Conservation (phyloP, 352 stramenopile species). For the Pythium aristosporum region DNA sequence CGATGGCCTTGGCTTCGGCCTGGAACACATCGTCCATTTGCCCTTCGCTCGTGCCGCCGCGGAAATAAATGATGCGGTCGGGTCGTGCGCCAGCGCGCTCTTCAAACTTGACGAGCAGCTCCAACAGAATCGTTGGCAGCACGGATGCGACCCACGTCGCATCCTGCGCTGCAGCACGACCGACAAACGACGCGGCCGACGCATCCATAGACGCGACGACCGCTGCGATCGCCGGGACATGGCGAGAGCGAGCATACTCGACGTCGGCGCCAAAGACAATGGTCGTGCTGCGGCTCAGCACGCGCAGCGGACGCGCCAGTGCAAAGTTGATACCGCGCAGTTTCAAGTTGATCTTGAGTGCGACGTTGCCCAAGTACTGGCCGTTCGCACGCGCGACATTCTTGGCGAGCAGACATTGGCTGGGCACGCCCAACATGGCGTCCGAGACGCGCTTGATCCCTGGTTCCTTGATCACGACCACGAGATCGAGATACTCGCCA, state of each 20-base stretch:
- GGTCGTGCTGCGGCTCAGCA: slow-evolving; percentile 45
- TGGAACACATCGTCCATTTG: slow-evolving; percentile 12
- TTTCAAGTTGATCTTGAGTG: slow-evolving; percentile 80
- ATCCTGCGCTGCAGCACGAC: slow-evolving; percentile 55
- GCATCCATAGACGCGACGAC: slow-evolving; percentile 79
- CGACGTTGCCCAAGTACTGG: slow-evolving; percentile 70
- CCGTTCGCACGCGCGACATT: slow-evolving; percentile 42
- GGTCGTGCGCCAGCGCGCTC: slow-evolving; percentile 5
- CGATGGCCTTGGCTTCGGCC: slow-evolving; percentile 10
- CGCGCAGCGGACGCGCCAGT: slow-evolving; percentile 40
- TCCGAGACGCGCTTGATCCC: slow-evolving; percentile 76
- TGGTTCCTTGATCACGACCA: slow-evolving; percentile 62
- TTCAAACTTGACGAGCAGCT: slow-evolving; percentile 16
- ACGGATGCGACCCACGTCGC: background rate
- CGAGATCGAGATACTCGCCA: slow-evolving; percentile 29
- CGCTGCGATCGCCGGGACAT: slow-evolving; percentile 70
- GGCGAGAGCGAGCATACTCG: slow-evolving; percentile 55
- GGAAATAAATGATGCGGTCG: slow-evolving; percentile 15
- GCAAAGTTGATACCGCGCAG: slow-evolving; percentile 67
- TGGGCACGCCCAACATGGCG: slow-evolving; percentile 61
- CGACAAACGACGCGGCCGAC: slow-evolving; percentile 59
- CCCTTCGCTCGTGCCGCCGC: slow-evolving; percentile 13
- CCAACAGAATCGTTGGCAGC: slow-evolving; percentile 13
- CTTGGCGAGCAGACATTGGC: slow-evolving; percentile 62
- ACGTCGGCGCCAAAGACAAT: slow-evolving; percentile 85